Base-by-base conservation (phyloP, 129 eudicot genomes). In the Solidago caesia region DNA sequence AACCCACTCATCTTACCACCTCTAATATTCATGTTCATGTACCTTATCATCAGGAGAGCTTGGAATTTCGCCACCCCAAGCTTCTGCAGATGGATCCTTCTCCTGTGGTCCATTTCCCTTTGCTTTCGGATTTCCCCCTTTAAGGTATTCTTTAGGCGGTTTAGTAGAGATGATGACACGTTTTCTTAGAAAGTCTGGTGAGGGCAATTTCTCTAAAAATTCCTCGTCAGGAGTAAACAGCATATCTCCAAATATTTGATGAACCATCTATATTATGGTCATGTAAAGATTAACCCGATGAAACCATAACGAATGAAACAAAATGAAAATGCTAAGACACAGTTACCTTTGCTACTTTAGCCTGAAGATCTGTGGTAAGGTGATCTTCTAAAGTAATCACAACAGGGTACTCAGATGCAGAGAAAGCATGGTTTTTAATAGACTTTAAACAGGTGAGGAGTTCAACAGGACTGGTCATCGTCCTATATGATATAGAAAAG, bases 371-470 rank as follows among this genome's bases (percentile, higher is more conserved):
- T 25, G 92, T 73, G 71, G 89, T 90, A 66, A 93, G 98, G 77
- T 93, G 98, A 75, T 93, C 98, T 83, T 93, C 98, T 8, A 93
- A 89, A 61, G 96, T 93, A 75, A 93, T 82, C 44, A 88, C 91
- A 75, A 93, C 96, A 72, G 98, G 98, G 68, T 90, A 93, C 33
- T 90, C 92, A 7, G 96, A 90, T 46, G 89, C 96, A 48, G 76
- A 26, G 69, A 93, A 93, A 7, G 98, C 98, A 80, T 93, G 91
- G 46, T 86, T 88, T 81, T 85, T 86, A 42, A 93, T 90, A 7
- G 98, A 88, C 44, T 45, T 82, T 76, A 93, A 82, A 75, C 98
- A 93, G 55, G 77, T 88, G 44, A 83, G 83, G 58, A 93, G 92
- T 73, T 79, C 80, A n/a, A 93, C 98, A 8, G 98, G 98, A 58